Evolutionary conservation across 176 grass and related monocot genomes (phyloP).

Genomic region (Areca catechu): DNA sequence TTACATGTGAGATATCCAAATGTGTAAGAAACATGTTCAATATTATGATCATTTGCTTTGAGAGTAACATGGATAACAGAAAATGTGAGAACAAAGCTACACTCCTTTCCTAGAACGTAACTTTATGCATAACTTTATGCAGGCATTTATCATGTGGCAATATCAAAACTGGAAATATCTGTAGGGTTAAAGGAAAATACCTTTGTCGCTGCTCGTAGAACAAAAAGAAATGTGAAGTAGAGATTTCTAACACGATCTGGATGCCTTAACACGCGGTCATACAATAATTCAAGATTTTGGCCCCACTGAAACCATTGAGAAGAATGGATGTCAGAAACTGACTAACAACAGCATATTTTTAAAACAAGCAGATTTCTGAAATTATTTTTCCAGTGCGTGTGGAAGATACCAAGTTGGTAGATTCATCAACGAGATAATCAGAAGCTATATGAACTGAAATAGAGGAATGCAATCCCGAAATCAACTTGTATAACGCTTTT

Average conservation of each 20-base stretch:
- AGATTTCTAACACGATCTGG: conserved; percentile 80
- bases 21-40: no score
- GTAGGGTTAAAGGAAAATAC: conserved; percentile 22
- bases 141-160: no score
- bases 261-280: conserved; percentile 77
- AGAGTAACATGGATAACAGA: no score
- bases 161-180: no score
- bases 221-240: conserved; percentile 88
- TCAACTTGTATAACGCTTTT: conserved; percentile 84
- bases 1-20: no score
- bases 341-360: no score
- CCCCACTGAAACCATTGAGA: conserved; percentile 64
- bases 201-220: conserved; percentile 91
- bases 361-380: no score
- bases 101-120: no score
- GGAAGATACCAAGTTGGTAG: conserved; percentile 45
- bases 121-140: no score
- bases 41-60: no score
- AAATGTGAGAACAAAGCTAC: no score
- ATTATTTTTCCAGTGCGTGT: no score
- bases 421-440: conserved; percentile 61
- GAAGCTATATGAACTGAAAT: conserved; percentile 98
- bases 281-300: conserved; percentile 63
- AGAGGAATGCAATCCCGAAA: conserved; percentile 94
- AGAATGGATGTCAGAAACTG: conserved; percentile 6